Base-by-base conservation (phyloP, 805 yeast genomes). In the Wickerhamiella australiensis region DNA sequence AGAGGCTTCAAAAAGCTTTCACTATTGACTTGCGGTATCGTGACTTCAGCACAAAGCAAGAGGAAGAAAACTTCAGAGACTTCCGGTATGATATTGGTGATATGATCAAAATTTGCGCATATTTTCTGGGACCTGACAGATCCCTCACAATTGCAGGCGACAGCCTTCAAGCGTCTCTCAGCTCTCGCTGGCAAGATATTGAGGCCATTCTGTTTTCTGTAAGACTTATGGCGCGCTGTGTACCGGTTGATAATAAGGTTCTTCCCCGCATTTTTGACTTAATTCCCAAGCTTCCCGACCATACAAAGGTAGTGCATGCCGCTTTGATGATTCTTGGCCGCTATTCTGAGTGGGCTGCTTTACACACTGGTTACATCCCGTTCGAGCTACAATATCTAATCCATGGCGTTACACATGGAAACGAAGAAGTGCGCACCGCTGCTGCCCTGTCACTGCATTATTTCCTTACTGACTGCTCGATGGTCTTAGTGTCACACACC, bases 71-170 rank as follows among this genome's bases (percentile, higher is more conserved):
- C 64, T 92, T 92, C 64, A 80, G 85, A 59, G 94, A 86, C 52
- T 92, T 90, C 66, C 75, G 99, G 60, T 92, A 92, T 65, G 95
- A 86, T 50, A 85, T 92, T 84, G 97, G 97, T 35, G 97, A 92
- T 63, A 95, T 90, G n/a, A 68, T 92, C 53, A 94, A 94, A 61
- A 95, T 87, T 62, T 87, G 97, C 68, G 85, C 96, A 57, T 84
- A 85, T 1, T 90, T 92, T 2, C 79, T 85, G 40, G 97, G 97
- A 1, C 72, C 94, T 2, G 67, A 75, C 8, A 69, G 66, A 37
- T 86, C 95, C 0, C 69, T 92, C 31, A 64, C 68, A 20, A 21
- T 36, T 8, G 37, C 48, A 27, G 20, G 36, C 48, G 45, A 33
- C 3, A n/a, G 21, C 6, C 49, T 47, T 12, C 44, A 42, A 20